Base-by-base conservation (phyloP, 371 early-diverging fungal genomes). In the Batkoa obscura region DNA sequence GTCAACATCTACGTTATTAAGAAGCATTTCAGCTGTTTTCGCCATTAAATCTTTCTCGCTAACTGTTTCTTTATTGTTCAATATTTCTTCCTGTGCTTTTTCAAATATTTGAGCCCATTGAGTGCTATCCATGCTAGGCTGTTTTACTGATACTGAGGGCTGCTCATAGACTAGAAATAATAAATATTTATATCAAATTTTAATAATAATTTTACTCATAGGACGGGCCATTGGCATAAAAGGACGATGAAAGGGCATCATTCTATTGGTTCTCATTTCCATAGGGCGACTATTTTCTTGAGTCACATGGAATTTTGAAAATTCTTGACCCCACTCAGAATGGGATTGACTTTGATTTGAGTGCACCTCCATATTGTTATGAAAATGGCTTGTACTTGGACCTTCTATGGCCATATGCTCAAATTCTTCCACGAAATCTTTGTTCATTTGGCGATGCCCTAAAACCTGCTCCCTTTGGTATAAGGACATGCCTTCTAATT, bases 1-100 rank as follows among this genome's bases (percentile, higher is more conserved):
- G 23, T 23, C 23, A 10, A 64, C 66, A 48, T 79, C 74, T 3
- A 94, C 83, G 4, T 84, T 75, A 46, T 86, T 81, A 8, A 94
- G 61, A 10, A 93, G 70, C 63, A 82, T 70, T 9, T 81, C 86
- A 2, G 97, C 97, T 1, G 89, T 86, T 51, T 75, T 74, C 1
- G 92, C 82, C 17, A 94, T 72, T 5, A 83, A 83, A 33, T 57
- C 50, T 52, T 47, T 55, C 45, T 35, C 58, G 34, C 34, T 23
- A 23, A 23, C 17, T 46, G 23, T 37, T 57, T 58, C 65, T 61
- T 45, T 62, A 50, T 39, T 65, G 61, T 34, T 66, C 64, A 61
- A 80, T 79, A 61, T 79, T 80, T 30, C 71, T 23, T 23, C 23
- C 23, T 72, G 78, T 48, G 64, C 62, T 31, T 60, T 36, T 50